Evolutionary conservation across 1,139 yeast species (phyloP).

Genomic region (Geotrichum klebahnii): DNA sequence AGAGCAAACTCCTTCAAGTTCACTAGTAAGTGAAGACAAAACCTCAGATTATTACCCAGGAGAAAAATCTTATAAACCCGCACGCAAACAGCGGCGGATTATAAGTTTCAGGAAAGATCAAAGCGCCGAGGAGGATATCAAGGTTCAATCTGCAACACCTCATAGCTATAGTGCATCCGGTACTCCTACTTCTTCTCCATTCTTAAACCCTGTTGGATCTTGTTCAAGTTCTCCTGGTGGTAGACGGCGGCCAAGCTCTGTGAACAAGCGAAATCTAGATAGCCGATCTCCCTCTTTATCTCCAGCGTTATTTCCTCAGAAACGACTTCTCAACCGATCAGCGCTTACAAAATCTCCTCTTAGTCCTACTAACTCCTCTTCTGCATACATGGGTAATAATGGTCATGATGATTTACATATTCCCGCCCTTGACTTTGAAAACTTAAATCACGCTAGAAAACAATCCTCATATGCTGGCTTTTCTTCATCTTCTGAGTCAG

Average conservation of each 20-base stretch:
- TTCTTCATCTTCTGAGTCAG: not conserved
- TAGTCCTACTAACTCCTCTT: slow-evolving; percentile 1
- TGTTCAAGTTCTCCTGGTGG: not conserved
- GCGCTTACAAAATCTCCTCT: not conserved
- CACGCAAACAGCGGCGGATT: slow-evolving; percentile 12
- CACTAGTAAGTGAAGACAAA: slow-evolving; percentile 1
- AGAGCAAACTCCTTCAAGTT: not conserved
- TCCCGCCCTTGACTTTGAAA: slow-evolving; percentile 12
- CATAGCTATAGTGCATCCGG: not conserved
- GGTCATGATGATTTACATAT: slow-evolving; percentile 2
- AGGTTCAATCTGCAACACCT: not conserved
- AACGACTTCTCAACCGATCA: not conserved
- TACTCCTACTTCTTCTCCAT: not conserved
- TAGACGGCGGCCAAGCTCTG: not conserved
- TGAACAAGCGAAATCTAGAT: slow-evolving; percentile 1
- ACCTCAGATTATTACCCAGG: slow-evolving; percentile 1
- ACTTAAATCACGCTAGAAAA: not conserved
- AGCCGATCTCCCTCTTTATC: slow-evolving; percentile 6
- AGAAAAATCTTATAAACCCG: not conserved
- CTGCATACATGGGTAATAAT: not conserved
- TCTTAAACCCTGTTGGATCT: not conserved
- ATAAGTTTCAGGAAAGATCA: slow-evolving; percentile 12
- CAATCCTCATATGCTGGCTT: not conserved
- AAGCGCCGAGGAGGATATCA: not conserved
- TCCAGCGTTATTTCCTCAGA: slow-evolving; percentile 5